Percentiles rank a stretch among this genome's conserved stretches.
phyloP scores from a whole-genome alignment of 1,139 yeast species.

The Yamadazyma triangularis region DNA sequence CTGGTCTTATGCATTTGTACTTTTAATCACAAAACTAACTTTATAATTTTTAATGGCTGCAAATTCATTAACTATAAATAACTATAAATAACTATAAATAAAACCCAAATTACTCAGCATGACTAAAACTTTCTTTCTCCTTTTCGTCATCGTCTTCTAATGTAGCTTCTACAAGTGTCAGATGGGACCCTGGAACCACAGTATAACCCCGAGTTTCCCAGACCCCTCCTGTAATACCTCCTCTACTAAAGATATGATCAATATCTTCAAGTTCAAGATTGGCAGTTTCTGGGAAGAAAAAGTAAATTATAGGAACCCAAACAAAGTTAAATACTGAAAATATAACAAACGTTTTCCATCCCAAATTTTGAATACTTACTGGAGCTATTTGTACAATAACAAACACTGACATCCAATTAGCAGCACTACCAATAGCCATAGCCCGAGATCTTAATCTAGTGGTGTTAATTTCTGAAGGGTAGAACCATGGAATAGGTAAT shows the following conservation, averaged over 20 bases:
- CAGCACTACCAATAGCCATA: slow-evolving; percentile 27
- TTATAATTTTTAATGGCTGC: too few species aligned
- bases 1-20: too few species aligned
- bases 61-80: too few species aligned
- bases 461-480: slow-evolving; percentile 27
- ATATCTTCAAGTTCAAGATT: slow-evolving; percentile 54
- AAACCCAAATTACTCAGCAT: too few species aligned
- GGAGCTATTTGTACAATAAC: slow-evolving; percentile 39
- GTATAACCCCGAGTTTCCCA: slow-evolving; percentile 2
- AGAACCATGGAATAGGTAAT: slow-evolving; percentile 44
- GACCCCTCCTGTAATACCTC: slow-evolving; percentile 3
- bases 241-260: slow-evolving; percentile 48
- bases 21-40: too few species aligned
- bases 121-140: too few species aligned
- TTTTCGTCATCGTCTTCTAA: background rate
- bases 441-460: slow-evolving; percentile 29
- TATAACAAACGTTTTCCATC: slow-evolving; percentile 25
- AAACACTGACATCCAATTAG: slow-evolving; percentile 33
- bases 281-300: slow-evolving; percentile 57
- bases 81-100: too few species aligned
- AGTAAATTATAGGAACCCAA: slow-evolving; percentile 50
- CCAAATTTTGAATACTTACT: slow-evolving; percentile 23
- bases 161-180: background rate
- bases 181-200: background rate
- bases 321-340: slow-evolving; percentile 34